These are phyloP conservation scores for Cicer chorassanicum DNA, from an alignment of 306 rosid genomes.

Conservation along the genomic window DNA sequence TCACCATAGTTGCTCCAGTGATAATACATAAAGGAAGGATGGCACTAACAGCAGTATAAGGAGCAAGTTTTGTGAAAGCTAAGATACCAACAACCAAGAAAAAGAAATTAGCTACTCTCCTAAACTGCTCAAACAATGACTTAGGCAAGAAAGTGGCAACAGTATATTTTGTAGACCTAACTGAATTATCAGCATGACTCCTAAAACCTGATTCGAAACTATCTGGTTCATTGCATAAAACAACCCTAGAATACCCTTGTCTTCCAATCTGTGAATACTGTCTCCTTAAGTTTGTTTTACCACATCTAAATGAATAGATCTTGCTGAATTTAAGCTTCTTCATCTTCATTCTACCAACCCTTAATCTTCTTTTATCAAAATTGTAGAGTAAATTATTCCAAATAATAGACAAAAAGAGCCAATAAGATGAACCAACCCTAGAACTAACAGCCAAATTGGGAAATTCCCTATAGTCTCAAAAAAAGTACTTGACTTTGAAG, in stretches of 20 bases:
- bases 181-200: conserved; percentile 64
- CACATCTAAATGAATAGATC: conserved; percentile 80
- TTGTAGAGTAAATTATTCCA: conserved; percentile 6
- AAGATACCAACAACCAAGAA: conserved; percentile 77
- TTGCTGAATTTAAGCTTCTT: conserved; percentile 78
- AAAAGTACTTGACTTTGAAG: conserved; percentile 2
- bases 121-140: conserved; percentile 96
- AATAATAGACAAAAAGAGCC: conserved; percentile 25
- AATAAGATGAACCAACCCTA: conserved; percentile 11
- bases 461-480: conserved; percentile 14
- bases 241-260: conserved; percentile 86
- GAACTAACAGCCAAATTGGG: conserved; percentile 36
- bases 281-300: conserved; percentile 58
- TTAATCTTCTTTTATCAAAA: conserved; percentile 46
- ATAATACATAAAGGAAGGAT: conserved; percentile 71
- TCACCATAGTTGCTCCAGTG: conserved; percentile 73
- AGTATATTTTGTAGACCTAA: conserved; percentile 85
- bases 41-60: conserved; percentile 86
- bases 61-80: conserved; percentile 82
- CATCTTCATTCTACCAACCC: conserved; percentile 54
- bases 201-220: conserved; percentile 59
- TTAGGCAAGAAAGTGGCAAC: conserved; percentile 82
- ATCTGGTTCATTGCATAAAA: conserved; percentile 73
- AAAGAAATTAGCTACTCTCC: conserved; percentile 96
- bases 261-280: conserved; percentile 82